Evolutionary conservation across 805 yeast genomes (phyloP).

Genomic region (Cephaloascus albidus): DNA sequence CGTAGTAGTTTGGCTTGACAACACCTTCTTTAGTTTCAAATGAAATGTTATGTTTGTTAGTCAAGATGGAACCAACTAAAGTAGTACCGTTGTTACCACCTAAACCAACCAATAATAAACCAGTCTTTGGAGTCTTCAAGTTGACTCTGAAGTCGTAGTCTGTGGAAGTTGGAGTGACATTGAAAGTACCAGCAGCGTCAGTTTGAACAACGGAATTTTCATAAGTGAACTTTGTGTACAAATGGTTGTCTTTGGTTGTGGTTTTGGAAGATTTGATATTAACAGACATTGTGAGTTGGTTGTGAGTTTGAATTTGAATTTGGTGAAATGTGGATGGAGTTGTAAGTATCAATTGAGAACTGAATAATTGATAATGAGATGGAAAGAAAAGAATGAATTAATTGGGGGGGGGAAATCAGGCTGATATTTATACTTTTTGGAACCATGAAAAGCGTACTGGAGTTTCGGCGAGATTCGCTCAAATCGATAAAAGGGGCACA

Average conservation of each 20-base stretch:
- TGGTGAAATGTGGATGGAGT: too few species aligned
- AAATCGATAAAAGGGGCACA: too few species aligned
- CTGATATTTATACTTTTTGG: too few species aligned
- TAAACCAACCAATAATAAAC: slow-evolving; percentile 84
- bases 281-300: too few species aligned
- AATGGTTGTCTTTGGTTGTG: slow-evolving; percentile 36
- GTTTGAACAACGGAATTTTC: slow-evolving; percentile 68
- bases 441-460: too few species aligned
- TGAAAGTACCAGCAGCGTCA: slow-evolving; percentile 37
- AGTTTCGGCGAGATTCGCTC: too few species aligned
- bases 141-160: slow-evolving; percentile 85
- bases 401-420: too few species aligned
- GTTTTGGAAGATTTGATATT: slow-evolving; percentile 51
- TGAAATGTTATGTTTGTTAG: slow-evolving; percentile 69
- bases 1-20: slow-evolving; percentile 73
- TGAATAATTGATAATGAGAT: too few species aligned
- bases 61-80: slow-evolving; percentile 72
- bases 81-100: slow-evolving; percentile 98
- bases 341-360: too few species aligned
- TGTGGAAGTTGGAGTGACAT: slow-evolving; percentile 61
- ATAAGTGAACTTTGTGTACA: slow-evolving; percentile 57
- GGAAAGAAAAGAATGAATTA: too few species aligned
- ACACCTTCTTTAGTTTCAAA: slow-evolving; percentile 80
- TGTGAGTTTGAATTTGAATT: too few species aligned
- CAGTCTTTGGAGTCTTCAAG: slow-evolving; percentile 73